Percentiles rank a stretch among this genome's conserved stretches.
Evolutionary conservation across 768 basidiomycete species (phyloP).

Genomic region (Pisolithus albus): DNA sequence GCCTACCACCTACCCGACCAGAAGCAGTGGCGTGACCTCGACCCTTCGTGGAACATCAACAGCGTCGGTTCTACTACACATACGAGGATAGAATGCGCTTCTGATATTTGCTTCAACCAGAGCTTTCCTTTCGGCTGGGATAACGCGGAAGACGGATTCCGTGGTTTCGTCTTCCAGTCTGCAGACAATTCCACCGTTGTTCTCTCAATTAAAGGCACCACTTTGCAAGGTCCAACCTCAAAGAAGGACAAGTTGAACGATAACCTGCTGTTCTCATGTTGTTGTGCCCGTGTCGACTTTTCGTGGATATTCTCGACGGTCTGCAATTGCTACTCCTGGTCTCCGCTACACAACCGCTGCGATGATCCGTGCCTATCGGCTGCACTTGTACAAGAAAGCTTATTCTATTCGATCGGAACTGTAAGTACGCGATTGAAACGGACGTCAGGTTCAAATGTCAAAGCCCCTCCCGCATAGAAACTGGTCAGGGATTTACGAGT

Average conservation of each 20-base stretch:
- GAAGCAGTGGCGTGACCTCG: slow-evolving; percentile 78
- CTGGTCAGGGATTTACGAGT: slow-evolving; percentile 51
- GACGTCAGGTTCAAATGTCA: slow-evolving; percentile 2
- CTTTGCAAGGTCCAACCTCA: slow-evolving; percentile 76
- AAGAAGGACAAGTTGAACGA: slow-evolving; percentile 93
- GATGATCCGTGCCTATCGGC: slow-evolving; percentile 75
- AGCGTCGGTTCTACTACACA: slow-evolving; percentile 25
- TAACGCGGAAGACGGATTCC: slow-evolving; percentile 61
- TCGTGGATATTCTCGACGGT: slow-evolving; percentile 83
- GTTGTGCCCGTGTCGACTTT: slow-evolving; percentile 85
- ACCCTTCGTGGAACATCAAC: slow-evolving; percentile 59
- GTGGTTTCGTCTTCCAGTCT: slow-evolving; percentile 84
- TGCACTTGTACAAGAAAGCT: slow-evolving; percentile 77
- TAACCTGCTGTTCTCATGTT: slow-evolving; percentile 84
- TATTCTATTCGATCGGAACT: slow-evolving; percentile 89
- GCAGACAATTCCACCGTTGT: slow-evolving; percentile 76
- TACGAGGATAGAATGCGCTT: neutral
- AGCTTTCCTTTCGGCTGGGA: slow-evolving; percentile 82
- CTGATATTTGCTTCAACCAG: slow-evolving; percentile 29
- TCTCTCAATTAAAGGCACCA: slow-evolving; percentile 88
- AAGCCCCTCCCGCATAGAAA: slow-evolving; percentile 28
- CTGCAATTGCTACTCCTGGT: slow-evolving; percentile 69
- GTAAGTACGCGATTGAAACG: slow-evolving; percentile 37
- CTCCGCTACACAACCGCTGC: slow-evolving; percentile 57
- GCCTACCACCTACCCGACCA: slow-evolving; percentile 74